phyloP scores from a whole-genome alignment of 2,329 filamentous ascomycete species.

The Penicillium sp. region DNA sequence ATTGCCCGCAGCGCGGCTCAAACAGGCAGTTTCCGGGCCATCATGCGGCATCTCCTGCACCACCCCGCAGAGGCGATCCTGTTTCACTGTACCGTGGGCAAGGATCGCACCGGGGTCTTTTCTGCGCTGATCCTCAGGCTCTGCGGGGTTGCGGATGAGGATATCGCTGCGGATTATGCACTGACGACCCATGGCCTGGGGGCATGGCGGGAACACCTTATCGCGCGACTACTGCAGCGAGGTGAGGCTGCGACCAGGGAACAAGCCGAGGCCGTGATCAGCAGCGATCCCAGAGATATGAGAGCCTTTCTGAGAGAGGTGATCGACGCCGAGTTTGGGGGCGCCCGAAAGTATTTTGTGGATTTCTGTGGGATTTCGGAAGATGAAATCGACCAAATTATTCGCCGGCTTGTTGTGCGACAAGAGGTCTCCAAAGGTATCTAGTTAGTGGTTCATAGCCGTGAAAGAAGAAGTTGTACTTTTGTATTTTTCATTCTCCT shows the following conservation, averaged over 20 bases:
- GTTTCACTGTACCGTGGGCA: constrained; percentile 70
- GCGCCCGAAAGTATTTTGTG: background rate
- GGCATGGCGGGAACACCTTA: constrained; percentile 2
- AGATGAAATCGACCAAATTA: background rate
- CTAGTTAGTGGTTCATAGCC: background rate
- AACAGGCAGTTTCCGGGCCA: constrained; percentile 16
- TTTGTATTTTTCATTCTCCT: too few species aligned
- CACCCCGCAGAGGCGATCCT: constrained; percentile 47
- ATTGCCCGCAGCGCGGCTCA: constrained; percentile 49
- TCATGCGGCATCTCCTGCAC: constrained; percentile 3
- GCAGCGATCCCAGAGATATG: constrained; percentile 2
- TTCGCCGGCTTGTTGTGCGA: background rate
- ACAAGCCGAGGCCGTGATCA: constrained; percentile 2
- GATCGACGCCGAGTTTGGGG: background rate
- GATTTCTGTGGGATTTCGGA: background rate
- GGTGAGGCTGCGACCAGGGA: constrained; percentile 2
- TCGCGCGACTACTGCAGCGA: constrained; percentile 1
- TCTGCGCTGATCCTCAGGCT: constrained; percentile 60
- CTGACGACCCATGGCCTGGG: constrained; percentile 4
- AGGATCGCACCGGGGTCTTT: constrained; percentile 69
- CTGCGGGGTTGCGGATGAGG: constrained; percentile 54
- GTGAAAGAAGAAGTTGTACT: too few species aligned
- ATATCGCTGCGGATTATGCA: constrained; percentile 60
- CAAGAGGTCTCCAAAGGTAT: background rate
- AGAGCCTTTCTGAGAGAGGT: background rate